Evolutionary conservation across 805 yeast genomes (phyloP).

Genomic region (Kockiozyma suomiensis): DNA sequence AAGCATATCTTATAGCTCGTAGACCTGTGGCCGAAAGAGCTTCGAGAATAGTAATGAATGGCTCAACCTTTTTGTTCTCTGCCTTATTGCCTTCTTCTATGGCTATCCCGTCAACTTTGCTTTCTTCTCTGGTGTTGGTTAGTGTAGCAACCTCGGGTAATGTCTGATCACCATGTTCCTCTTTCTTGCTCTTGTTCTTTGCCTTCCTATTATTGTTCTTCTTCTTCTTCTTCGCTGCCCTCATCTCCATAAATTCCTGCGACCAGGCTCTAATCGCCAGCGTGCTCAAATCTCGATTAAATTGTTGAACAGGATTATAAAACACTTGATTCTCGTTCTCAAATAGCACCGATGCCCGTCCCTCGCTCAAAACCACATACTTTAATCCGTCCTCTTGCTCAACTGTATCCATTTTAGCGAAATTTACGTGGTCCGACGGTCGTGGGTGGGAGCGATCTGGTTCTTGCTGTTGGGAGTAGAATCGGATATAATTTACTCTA

Average conservation of each 20-base stretch:
- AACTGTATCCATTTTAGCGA: constrained; percentile 5
- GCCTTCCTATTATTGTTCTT: constrained; percentile 36
- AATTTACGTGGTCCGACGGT: not conserved
- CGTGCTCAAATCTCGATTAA: constrained; percentile 88
- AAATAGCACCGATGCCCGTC: constrained; percentile 77
- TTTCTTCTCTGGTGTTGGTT: not conserved
- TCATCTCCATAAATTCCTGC: constrained; percentile 54
- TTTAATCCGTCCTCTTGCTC: constrained; percentile 6
- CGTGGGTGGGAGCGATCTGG: not conserved
- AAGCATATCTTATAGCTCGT: constrained; percentile 89
- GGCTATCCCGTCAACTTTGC: constrained; percentile 10
- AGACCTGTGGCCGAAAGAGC: constrained; percentile 95
- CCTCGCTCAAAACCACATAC: constrained; percentile 55
- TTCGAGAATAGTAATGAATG: constrained; percentile 73
- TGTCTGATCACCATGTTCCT: not conserved
- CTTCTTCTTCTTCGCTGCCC: constrained; percentile 39
- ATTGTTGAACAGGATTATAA: constrained; percentile 95
- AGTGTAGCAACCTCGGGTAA: constrained; percentile 10
- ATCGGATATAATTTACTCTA: not conserved
- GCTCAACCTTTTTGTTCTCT: constrained; percentile 35
- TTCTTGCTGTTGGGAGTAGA: not conserved
- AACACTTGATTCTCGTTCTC: constrained; percentile 84
- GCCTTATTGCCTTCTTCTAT: not conserved
- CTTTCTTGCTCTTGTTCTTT: constrained; percentile 14
- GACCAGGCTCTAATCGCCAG: constrained; percentile 87